Base-by-base conservation (phyloP, 805 yeast species). In the Zygoascus ofunaensis region DNA sequence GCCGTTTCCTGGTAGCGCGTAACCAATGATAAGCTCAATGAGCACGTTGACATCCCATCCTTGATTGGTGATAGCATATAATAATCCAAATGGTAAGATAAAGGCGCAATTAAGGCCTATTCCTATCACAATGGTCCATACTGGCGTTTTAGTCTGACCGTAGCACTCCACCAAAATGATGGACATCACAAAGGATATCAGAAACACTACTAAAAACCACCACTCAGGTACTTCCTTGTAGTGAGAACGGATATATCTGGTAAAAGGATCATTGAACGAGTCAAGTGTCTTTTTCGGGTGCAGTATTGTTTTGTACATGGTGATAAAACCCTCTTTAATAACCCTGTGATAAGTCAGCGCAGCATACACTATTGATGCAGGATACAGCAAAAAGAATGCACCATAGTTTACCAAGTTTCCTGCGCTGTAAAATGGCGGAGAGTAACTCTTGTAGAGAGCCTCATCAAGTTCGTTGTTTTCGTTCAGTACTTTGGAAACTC, bases 341-440 rank as follows among this genome's bases (percentile, higher is more conserved):
- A 41, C 32, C 17, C 18, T 39, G 41, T 45, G 53, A 24, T 37
- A 47, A 21, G 22, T 1, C 18, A 21, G 49, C 33, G 22, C 51
- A 33, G 55, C 74, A 75, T 0, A 72, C 0, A 72, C 54, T 19
- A 78, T 68, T 18, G 75, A 69, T 51, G 76, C 69, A 3, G 84
- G 82, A 51, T 76, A 77, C 38, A 74, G 57, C 26, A 73, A 72
- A 57, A 77, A 77, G 54, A 66, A 71, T 0, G 79, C 71, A 20
- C 82, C 82, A 55, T 78, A 79, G 17, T 68, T 57, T 5, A 49
- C 47, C 34, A 50, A 34, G 42, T 49, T 50, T n/a, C 48, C 83
- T 7, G 86, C 84, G 21, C 76, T 56, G 55, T 77, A 79, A 58
- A 71, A 80, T 10, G 86, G 86, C 4, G 84, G 82, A 0, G 85